These are phyloP conservation scores for Amanita jacksonii DNA, from an alignment of 768 basidiomycete genomes.

Conservation along the genomic window DNA sequence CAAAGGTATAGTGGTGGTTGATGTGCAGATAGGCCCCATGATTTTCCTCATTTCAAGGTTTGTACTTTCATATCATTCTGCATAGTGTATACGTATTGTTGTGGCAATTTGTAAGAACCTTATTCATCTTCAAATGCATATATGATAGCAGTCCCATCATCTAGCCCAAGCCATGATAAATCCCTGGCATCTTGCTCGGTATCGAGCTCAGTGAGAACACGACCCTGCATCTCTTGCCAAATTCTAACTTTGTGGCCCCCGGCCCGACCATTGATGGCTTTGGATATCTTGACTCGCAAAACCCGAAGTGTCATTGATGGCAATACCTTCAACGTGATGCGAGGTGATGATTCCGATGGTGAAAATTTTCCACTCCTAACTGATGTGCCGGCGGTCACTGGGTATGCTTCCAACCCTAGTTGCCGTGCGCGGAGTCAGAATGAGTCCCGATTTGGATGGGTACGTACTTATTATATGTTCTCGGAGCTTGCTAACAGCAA, in stretches of 20 bases:
- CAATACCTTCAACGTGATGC: conserved; percentile 21
- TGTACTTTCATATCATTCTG: no score
- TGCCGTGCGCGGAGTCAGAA: not conserved
- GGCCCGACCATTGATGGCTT: conserved; percentile 27
- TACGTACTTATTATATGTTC: conserved; percentile 50
- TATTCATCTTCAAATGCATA: conserved; percentile 19
- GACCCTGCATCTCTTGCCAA: conserved; percentile 50
- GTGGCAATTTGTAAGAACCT: not conserved
- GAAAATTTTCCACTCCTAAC: not conserved
- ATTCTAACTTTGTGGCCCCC: conserved; percentile 29
- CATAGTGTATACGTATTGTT: no score
- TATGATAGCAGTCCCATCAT: conserved; percentile 36
- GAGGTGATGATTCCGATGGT: not conserved
- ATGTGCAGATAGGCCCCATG: not conserved
- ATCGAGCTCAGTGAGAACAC: conserved; percentile 35
- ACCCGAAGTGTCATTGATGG: conserved; percentile 58
- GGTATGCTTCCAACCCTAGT: not conserved
- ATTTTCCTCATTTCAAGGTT: no score
- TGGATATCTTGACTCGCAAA: conserved; percentile 58
- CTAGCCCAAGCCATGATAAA: conserved; percentile 66
- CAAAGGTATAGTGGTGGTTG: not conserved
- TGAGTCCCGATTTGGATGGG: not conserved
- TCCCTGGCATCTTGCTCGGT: conserved; percentile 39
- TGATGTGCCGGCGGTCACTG: not conserved
- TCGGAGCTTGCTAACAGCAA: conserved; percentile 42